Conservation (phyloP, 2,329 filamentous ascomycete species). For the Colletotrichum liriopes region DNA sequence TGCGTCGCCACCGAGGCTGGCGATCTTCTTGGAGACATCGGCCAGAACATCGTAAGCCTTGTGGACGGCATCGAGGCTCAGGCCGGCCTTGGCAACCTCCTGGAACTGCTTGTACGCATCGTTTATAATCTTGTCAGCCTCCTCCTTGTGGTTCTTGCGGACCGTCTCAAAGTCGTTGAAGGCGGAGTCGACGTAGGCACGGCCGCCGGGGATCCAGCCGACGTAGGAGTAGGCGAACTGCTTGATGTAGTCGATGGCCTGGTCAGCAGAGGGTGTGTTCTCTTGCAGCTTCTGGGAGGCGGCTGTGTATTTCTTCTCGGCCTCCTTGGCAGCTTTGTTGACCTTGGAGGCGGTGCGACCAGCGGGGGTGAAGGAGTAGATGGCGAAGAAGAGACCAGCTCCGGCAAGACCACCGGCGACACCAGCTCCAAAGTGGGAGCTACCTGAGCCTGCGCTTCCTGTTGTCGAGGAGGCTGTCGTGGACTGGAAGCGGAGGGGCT, state of each 20-base stretch:
- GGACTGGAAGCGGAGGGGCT: conserved; percentile 59
- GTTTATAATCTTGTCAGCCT: conserved; percentile 78
- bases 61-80: conserved; percentile 74
- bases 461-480: conserved; percentile 50
- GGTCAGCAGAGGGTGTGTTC: conserved; percentile 75
- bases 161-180: conserved; percentile 82
- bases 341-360: conserved; percentile 59
- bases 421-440: conserved; percentile 58
- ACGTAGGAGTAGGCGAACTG: conserved; percentile 79
- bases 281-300: conserved; percentile 74
- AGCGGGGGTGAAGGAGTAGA: conserved; percentile 62
- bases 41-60: conserved; percentile 75
- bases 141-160: conserved; percentile 76
- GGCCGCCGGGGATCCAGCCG: conserved; percentile 79
- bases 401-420: conserved; percentile 62
- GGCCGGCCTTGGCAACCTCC: conserved; percentile 70
- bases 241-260: conserved; percentile 77
- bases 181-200: conserved; percentile 76
- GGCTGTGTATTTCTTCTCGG: conserved; percentile 73
- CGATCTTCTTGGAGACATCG: conserved; percentile 73
- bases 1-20: conserved; percentile 74
- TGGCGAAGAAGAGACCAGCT: conserved; percentile 59
- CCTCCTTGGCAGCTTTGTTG: conserved; percentile 67
- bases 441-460: conserved; percentile 44
- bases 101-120: conserved; percentile 80